Conservation (phyloP, 139 green algal genomes). For the Zygnema circumcarinatum region DNA sequence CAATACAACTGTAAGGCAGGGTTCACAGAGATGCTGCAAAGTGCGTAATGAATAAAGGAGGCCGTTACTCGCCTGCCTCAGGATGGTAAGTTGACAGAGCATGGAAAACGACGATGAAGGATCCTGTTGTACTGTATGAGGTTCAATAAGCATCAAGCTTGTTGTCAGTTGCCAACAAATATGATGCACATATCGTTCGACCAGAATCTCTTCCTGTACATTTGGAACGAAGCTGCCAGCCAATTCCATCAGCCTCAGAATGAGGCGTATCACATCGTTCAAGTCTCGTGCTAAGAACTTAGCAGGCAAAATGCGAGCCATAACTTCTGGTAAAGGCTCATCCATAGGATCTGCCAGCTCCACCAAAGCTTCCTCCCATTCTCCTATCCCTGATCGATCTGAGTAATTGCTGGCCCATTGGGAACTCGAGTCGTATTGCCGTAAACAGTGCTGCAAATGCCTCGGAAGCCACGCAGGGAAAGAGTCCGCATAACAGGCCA, state of each 20-base stretch:
- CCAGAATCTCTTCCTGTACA: constrained; percentile 6
- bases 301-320: background rate
- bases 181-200: constrained; percentile 32
- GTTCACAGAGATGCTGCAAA: too few relatives aligned
- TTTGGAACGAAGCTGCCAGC: background rate
- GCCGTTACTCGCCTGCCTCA: background rate
- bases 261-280: background rate
- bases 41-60: too few relatives aligned
- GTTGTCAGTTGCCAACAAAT: constrained; percentile 1
- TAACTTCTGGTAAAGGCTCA: background rate
- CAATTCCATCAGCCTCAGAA: background rate
- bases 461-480: constrained; percentile 8
- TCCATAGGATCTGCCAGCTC: background rate
- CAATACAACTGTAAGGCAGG: too few relatives aligned
- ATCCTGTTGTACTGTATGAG: background rate
- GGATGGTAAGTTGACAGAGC: background rate
- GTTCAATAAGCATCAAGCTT: background rate
- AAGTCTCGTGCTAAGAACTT: background rate
- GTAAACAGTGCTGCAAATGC: background rate
- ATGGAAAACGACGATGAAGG: background rate
- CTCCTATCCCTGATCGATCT: background rate
- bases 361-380: background rate
- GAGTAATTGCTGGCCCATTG: background rate
- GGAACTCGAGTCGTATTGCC: background rate
- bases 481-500: background rate